Percentiles rank a stretch among this genome's conserved stretches.
Conservation (phyloP, 306 rosid species). For the Canavalia gladiata region DNA sequence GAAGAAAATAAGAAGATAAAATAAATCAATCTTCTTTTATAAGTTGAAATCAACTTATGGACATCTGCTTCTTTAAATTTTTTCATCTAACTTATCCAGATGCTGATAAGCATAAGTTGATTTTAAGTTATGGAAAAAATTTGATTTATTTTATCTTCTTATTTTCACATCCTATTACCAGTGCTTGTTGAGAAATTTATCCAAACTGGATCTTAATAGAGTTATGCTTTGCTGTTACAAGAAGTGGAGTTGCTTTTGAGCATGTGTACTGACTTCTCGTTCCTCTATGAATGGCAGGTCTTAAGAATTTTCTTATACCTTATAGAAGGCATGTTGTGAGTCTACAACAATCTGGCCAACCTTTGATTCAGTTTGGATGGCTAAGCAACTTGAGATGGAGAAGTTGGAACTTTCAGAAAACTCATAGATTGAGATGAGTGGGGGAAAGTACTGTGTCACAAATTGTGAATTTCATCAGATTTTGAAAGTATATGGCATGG, state of each 20-base stretch:
- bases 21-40: too few species aligned
- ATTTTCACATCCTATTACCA: too few species aligned
- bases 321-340: slow-evolving; percentile 70
- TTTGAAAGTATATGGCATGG: neutral
- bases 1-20: too few species aligned
- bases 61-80: too few species aligned
- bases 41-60: too few species aligned
- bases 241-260: slow-evolving; percentile 21
- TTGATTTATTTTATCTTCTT: too few species aligned
- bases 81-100: too few species aligned
- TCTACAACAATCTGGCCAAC: slow-evolving; percentile 60
- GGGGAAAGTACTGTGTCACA: neutral
- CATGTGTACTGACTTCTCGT: slow-evolving; percentile 37
- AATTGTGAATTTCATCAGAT: neutral
- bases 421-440: slow-evolving; percentile 31
- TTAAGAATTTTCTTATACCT: slow-evolving; percentile 82
- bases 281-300: slow-evolving; percentile 64
- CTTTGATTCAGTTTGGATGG: slow-evolving; percentile 84
- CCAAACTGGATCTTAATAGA: neutral
- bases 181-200: too few species aligned
- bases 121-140: too few species aligned
- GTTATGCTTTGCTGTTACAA: slow-evolving; percentile 5
- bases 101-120: too few species aligned
- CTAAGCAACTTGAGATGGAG: slow-evolving; percentile 77
- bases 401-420: slow-evolving; percentile 59